These are phyloP conservation scores for Acacia pycnantha DNA, from an alignment of 331 rosid genomes.

Conservation along the genomic window DNA sequence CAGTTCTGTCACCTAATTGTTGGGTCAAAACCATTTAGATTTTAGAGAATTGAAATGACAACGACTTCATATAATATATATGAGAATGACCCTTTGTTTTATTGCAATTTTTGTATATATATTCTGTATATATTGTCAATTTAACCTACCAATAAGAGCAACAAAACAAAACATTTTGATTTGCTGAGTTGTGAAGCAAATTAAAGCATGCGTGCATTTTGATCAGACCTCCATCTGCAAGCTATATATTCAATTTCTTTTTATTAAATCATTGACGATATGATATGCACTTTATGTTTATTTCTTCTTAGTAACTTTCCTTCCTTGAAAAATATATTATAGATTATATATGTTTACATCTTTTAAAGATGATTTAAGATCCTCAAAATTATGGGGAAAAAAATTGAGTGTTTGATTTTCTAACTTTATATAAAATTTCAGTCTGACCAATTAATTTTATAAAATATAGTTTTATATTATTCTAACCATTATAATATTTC, in stretches of 20 bases:
- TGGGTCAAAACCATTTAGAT: not conserved
- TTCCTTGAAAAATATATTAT: not conserved
- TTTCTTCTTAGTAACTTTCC: not conserved
- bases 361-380: not conserved
- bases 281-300: not conserved
- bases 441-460: no score
- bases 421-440: no score
- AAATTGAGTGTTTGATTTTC: no score
- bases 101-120: not conserved
- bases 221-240: not conserved
- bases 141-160: not conserved
- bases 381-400: no score
- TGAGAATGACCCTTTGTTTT: conserved; percentile 3
- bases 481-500: no score
- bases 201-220: not conserved
- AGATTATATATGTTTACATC: not conserved
- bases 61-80: not conserved
- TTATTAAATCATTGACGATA: not conserved
- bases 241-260: not conserved
- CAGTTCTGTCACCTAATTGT: conserved; percentile 5
- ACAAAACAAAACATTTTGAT: not conserved
- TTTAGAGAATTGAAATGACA: not conserved
- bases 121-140: not conserved
- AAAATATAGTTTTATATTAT: no score
- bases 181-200: not conserved